A percentile compares a stretch with the other conserved stretches of the same genome.
phyloP scores from a whole-genome alignment of 2,329 filamentous ascomycete species.

The Davidsoniella eucalypti region DNA sequence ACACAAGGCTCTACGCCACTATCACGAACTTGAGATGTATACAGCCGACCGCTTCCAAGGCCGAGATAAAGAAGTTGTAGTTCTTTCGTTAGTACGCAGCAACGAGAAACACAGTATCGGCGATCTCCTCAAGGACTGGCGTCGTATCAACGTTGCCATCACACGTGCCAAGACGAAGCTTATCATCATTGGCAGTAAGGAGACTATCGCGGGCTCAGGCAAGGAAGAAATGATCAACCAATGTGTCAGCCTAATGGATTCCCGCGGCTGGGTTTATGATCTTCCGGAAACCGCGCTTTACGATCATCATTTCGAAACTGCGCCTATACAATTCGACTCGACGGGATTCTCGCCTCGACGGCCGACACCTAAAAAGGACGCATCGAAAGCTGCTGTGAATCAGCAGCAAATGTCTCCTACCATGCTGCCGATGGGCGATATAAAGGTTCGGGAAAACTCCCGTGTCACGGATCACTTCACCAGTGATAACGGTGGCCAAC shows the following conservation, averaged over 20 bases:
- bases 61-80: conserved; percentile 81
- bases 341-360: conserved; percentile 5
- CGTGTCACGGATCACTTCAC: too few species aligned
- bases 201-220: conserved; percentile 59
- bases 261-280: conserved; percentile 64
- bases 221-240: conserved; percentile 58
- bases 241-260: conserved; percentile 64
- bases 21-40: conserved; percentile 69
- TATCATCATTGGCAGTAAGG: conserved; percentile 67
- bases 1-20: conserved; percentile 49
- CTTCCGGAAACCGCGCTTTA: conserved; percentile 47
- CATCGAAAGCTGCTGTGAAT: conserved; percentile 16
- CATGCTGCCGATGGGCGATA: too few species aligned
- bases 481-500: too few species aligned
- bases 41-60: conserved; percentile 96
- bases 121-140: conserved; percentile 79
- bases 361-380: conserved; percentile 13
- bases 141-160: conserved; percentile 88
- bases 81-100: conserved; percentile 73
- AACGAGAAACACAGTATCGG: conserved; percentile 76
- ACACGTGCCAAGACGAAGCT: conserved; percentile 87
- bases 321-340: conserved; percentile 26
- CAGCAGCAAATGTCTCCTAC: too few species aligned
- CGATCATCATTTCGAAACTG: conserved; percentile 50
- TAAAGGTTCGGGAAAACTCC: too few species aligned